Conservation (phyloP, 164 flowering plant species). For the Vitis riparia region DNA sequence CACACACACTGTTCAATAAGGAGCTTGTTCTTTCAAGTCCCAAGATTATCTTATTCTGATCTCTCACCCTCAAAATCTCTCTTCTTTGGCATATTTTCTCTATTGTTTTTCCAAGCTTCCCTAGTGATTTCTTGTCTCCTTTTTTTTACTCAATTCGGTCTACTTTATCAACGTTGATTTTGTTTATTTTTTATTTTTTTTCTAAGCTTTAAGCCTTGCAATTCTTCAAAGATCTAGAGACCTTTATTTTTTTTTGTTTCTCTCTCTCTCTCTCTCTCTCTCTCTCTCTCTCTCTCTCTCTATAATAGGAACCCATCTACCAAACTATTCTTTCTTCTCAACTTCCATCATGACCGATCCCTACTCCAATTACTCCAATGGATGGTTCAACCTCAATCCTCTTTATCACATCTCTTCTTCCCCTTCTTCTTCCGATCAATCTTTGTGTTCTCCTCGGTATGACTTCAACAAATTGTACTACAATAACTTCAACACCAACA, state of each 20-base stretch:
- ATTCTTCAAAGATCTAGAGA: conserved; percentile 17
- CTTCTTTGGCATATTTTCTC: conserved; percentile 17
- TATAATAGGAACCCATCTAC: conserved; percentile 18
- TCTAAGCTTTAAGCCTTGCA: conserved; percentile 12
- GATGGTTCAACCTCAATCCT: conserved; percentile 43
- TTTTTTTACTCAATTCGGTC: conserved; percentile 24
- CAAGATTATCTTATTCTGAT: conserved; percentile 29
- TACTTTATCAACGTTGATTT: conserved; percentile 20
- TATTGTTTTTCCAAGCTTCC: conserved; percentile 36
- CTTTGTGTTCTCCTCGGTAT: conserved; percentile 18
- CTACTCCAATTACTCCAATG: conserved; percentile 55
- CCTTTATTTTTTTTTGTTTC: conserved; percentile 14
- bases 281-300: conserved; percentile 19
- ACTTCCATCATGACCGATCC: conserved; percentile 61
- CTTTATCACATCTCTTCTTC: conserved; percentile 23
- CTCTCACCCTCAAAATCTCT: conserved; percentile 2
- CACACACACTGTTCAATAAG: conserved; percentile 33
- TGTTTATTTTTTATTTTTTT: conserved; percentile 8
- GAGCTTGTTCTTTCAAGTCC: conserved; percentile 45
- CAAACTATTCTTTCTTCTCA: conserved; percentile 10
- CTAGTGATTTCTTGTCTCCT: conserved; percentile 44
- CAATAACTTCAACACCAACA: conserved; percentile 21
- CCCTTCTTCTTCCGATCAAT: conserved; percentile 30
- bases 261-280: conserved; percentile 13
- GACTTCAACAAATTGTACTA: conserved; percentile 4